A percentile compares a stretch with the other conserved stretches of the same genome.
These are phyloP conservation scores for Tylopilus subfusipes DNA, from an alignment of 768 basidiomycete species.

Conservation along the genomic window DNA sequence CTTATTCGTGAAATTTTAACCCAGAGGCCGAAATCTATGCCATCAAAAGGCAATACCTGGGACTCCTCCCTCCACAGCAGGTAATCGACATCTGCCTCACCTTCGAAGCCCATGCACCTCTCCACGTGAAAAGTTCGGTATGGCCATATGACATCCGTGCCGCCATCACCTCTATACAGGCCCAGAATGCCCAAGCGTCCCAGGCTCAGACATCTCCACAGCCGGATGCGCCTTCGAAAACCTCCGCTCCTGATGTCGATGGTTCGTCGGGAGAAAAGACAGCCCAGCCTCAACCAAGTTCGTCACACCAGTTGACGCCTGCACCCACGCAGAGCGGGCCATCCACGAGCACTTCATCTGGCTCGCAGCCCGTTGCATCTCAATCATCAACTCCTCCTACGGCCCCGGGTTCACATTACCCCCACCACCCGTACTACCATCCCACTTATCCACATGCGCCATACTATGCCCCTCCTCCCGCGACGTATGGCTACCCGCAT, in stretches of 20 bases:
- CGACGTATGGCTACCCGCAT: conserved; percentile 39
- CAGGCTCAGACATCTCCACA: conserved; percentile 17
- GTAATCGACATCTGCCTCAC: conserved; percentile 77
- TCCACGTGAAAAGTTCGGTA: conserved; percentile 59
- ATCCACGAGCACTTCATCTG: conserved; percentile 17
- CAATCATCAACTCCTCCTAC: conserved; percentile 21
- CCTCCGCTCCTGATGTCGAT: conserved; percentile 13
- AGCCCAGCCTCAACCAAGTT: conserved; percentile 15
- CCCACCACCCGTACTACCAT: conserved; percentile 55
- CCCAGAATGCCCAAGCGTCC: conserved; percentile 22
- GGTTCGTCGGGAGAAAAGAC: conserved; percentile 13
- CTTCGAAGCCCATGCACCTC: conserved; percentile 65
- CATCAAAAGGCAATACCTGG: conserved; percentile 70
- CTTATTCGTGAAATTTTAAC: conserved; percentile 15
- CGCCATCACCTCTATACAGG: conserved; percentile 53
- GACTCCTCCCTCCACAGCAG: conserved; percentile 62
- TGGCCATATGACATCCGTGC: conserved; percentile 71
- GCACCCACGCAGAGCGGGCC: conserved; percentile 25
- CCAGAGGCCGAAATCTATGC: conserved; percentile 47
- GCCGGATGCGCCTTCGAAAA: conserved; percentile 8
- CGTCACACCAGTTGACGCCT: conserved; percentile 17
- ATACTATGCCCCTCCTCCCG: conserved; percentile 52
- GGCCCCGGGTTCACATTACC: conserved; percentile 37
- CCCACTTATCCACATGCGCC: conserved; percentile 64
- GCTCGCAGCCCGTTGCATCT: conserved; percentile 19